phyloP scores from a whole-genome alignment of 2,329 filamentous ascomycete species.

The Aspergillus aculeatinus region DNA sequence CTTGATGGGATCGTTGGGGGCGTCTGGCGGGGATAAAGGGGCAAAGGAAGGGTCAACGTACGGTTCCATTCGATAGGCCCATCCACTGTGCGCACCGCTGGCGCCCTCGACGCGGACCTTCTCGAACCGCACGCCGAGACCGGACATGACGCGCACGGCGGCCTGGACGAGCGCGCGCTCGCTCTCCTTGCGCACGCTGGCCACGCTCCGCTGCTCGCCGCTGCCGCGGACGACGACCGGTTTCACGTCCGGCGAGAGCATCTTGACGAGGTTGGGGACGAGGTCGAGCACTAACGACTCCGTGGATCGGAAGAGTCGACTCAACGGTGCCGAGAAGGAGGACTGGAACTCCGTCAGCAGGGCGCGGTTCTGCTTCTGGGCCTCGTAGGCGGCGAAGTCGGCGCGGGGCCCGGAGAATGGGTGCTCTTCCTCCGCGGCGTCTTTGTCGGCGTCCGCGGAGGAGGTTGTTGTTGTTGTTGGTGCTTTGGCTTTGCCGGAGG shows the following conservation, averaged over 20 bases:
- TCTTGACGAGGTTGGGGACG: constrained; percentile 77
- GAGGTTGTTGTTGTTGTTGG: constrained; percentile 8
- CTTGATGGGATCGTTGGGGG: too few relatives aligned
- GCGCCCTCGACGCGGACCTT: constrained; percentile 75
- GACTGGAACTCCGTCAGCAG: constrained; percentile 72
- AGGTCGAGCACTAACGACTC: constrained; percentile 79
- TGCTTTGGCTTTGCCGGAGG: constrained; percentile 50
- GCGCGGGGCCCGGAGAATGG: constrained; percentile 82
- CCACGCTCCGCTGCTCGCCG: constrained; percentile 64
- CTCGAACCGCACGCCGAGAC: constrained; percentile 77
- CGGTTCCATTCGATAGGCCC: constrained; percentile 94
- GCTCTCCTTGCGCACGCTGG: constrained; percentile 81
- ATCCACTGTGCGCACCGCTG: constrained; percentile 60
- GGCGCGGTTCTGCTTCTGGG: constrained; percentile 73
- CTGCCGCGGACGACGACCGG: constrained; percentile 79
- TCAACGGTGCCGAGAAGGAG: constrained; percentile 68
- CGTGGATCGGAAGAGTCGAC: constrained; percentile 74
- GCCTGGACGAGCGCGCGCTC: constrained; percentile 79
- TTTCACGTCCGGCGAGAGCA: constrained; percentile 86
- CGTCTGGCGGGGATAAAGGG: too few relatives aligned
- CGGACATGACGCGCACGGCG: constrained; percentile 78
- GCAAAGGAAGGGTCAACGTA: constrained; percentile 49
- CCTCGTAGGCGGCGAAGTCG: constrained; percentile 77
- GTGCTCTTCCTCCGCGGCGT: constrained; percentile 53
- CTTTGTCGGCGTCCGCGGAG: constrained; percentile 44